Conservation (phyloP, 345 rosid species). For the Euphorbia peplus region DNA sequence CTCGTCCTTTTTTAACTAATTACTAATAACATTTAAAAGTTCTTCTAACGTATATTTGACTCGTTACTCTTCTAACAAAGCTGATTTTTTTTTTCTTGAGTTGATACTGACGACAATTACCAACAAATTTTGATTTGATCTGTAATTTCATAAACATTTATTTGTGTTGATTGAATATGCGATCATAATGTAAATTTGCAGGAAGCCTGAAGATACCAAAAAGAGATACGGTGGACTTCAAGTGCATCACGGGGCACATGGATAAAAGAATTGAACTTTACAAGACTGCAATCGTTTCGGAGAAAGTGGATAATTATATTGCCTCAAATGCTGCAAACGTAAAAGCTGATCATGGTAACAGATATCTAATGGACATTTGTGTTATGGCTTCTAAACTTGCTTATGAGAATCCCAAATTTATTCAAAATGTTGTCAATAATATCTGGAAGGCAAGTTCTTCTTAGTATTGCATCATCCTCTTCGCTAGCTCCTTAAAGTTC, state of each 20-base stretch:
- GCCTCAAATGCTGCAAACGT: constrained; percentile 5
- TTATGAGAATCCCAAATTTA: constrained; percentile 72
- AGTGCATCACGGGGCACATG: constrained; percentile 55
- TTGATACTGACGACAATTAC: too few relatives aligned
- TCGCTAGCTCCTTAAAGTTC: neutral
- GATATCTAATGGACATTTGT: constrained; percentile 63
- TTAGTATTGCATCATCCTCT: neutral
- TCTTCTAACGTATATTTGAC: too few relatives aligned
- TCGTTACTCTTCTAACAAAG: too few relatives aligned
- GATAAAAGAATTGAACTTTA: constrained; percentile 61
- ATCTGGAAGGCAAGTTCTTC: constrained; percentile 65
- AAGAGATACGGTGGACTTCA: constrained; percentile 54
- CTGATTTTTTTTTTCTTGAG: too few relatives aligned
- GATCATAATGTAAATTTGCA: constrained; percentile 33
- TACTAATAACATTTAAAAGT: too few relatives aligned
- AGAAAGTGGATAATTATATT: constrained; percentile 27
- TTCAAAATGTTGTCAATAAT: constrained; percentile 43
- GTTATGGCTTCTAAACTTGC: constrained; percentile 78
- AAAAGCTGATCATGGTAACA: constrained; percentile 35
- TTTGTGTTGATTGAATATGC: too few relatives aligned
- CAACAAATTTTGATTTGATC: constrained; percentile 31
- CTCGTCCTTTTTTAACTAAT: too few relatives aligned
- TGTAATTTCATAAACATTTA: too few relatives aligned
- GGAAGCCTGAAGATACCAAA: constrained; percentile 60
- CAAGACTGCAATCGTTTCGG: constrained; percentile 25